These are phyloP conservation scores for Huntiella decipiens DNA, from an alignment of 2,329 filamentous ascomycete species.

Conservation along the genomic window DNA sequence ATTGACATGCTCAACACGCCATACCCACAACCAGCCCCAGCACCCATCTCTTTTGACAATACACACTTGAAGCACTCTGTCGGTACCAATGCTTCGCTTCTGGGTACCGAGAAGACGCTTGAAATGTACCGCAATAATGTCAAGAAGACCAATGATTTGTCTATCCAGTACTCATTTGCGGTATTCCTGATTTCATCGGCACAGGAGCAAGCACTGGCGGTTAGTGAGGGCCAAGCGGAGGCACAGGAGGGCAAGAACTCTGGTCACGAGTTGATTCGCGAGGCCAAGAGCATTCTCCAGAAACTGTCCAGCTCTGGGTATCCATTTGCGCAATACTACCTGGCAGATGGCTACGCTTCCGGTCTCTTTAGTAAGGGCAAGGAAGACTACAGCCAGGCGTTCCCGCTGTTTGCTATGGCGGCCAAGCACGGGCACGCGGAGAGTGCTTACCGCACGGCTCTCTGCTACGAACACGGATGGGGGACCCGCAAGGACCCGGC, in stretches of 20 bases:
- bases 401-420: constrained; percentile 78
- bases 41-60: constrained; percentile 59
- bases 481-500: constrained; percentile 75
- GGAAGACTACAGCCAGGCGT: constrained; percentile 77
- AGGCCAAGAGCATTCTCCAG: constrained; percentile 79
- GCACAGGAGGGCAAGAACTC: constrained; percentile 25
- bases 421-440: constrained; percentile 96
- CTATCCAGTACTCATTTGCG: constrained; percentile 90
- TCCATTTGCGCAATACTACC: constrained; percentile 94
- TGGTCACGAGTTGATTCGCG: constrained; percentile 54
- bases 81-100: constrained; percentile 74
- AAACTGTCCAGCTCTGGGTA: constrained; percentile 73
- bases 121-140: constrained; percentile 96
- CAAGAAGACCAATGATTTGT: constrained; percentile 84
- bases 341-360: constrained; percentile 84
- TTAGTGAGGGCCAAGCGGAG: constrained; percentile 22
- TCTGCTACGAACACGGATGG: constrained; percentile 98
- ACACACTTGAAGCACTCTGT: constrained; percentile 58
- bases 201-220: constrained; percentile 49
- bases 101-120: constrained; percentile 81
- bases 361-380: constrained; percentile 91
- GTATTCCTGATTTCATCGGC: constrained; percentile 84
- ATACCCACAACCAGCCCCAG: constrained; percentile 58
- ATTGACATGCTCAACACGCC: constrained; percentile 46
- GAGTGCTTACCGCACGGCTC: constrained; percentile 76